These are phyloP conservation scores for Neoboletus brunneissimus DNA, from an alignment of 768 basidiomycete genomes.

Conservation along the genomic window DNA sequence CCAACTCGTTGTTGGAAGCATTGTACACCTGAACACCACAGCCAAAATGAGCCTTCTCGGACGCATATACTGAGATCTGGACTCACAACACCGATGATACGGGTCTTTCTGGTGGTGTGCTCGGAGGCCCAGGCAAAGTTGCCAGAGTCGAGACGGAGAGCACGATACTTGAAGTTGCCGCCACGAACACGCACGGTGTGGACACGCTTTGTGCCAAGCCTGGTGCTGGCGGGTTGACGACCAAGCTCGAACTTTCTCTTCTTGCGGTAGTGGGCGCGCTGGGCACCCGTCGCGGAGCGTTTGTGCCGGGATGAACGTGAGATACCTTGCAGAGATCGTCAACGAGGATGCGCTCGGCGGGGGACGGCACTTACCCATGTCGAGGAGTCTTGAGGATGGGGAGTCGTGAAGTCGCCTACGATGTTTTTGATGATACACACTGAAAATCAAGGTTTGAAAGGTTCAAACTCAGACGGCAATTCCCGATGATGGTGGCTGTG, in stretches of 20 bases:
- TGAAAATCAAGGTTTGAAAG: conserved; percentile 37
- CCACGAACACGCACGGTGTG: conserved; percentile 95
- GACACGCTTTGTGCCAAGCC: conserved; percentile 92
- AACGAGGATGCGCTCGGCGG: conserved; percentile 1
- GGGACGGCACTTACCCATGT: conserved; percentile 66
- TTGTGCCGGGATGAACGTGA: conserved; percentile 97
- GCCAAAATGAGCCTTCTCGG: conserved; percentile 3
- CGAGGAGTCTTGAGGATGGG: conserved; percentile 69
- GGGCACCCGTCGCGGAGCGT: conserved; percentile 89
- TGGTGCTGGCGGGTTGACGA: conserved; percentile 96
- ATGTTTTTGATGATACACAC: conserved; percentile 53
- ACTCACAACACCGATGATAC: conserved; percentile 93
- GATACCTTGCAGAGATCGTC: conserved; percentile 66
- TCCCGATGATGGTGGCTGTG: conserved; percentile 25
- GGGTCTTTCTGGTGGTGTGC: conserved; percentile 90
- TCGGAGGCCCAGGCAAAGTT: conserved; percentile 99
- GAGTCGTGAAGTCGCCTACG: conserved; percentile 25
- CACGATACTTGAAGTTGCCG: conserved; percentile 93
- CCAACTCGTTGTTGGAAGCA: conserved; percentile 99
- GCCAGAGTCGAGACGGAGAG: conserved; percentile 92
- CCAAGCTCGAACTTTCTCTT: conserved; percentile 99
- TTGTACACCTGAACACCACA: conserved; percentile 77
- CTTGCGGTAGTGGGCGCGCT: conserved; percentile 96
- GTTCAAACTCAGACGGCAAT: conserved; percentile 30
- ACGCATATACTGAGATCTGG: neutral